Conservation (phyloP, 768 basidiomycete genomes). For the Leccinum obscurum region DNA sequence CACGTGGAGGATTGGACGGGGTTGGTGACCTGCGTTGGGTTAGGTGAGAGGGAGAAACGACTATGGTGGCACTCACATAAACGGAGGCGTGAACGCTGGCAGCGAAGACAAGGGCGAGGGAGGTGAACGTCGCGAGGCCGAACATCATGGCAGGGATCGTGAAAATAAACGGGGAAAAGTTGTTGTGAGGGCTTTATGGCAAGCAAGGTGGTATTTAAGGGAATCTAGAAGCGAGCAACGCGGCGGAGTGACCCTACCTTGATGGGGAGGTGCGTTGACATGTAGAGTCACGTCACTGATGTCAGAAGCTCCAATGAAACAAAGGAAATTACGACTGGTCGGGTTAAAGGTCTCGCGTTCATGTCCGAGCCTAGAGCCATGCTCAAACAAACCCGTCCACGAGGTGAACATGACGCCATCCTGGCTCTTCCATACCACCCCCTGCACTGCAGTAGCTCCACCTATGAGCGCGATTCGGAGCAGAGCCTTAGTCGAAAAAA, state of each 20-base stretch:
- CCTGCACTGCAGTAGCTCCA: not conserved
- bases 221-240: conserved; percentile 25
- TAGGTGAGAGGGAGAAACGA: not conserved
- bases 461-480: no score
- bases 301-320: conserved; percentile 11
- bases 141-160: conserved; percentile 18
- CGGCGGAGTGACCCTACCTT: conserved; percentile 5
- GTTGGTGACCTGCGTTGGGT: conserved; percentile 42
- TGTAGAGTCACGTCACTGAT: not conserved
- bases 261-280: conserved; percentile 9
- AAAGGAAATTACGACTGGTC: conserved; percentile 9
- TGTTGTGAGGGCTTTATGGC: not conserved
- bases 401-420: not conserved
- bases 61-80: conserved; percentile 17
- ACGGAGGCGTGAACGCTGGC: conserved; percentile 16
- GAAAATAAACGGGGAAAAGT: not conserved
- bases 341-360: not conserved
- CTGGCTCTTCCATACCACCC: not conserved
- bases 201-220: conserved; percentile 27
- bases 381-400: not conserved
- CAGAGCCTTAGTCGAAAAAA: not conserved
- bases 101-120: conserved; percentile 24
- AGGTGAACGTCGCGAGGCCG: conserved; percentile 7
- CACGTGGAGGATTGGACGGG: conserved; percentile 48
- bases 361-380: not conserved